phyloP scores from a whole-genome alignment of 1,284 basidiomycete genomes.

The Apiotrichum veenhuisii region DNA sequence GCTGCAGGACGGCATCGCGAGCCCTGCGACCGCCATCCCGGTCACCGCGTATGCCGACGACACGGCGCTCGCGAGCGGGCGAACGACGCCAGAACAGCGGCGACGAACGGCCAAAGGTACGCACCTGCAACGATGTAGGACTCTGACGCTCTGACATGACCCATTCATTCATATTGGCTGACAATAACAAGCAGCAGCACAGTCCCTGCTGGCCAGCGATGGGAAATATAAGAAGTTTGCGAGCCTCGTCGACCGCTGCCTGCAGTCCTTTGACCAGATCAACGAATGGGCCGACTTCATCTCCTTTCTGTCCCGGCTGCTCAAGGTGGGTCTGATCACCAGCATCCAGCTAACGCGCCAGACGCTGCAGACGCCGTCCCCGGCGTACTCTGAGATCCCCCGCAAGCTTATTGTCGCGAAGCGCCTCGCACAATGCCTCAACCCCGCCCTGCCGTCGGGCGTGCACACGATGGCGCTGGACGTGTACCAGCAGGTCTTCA shows the following conservation, averaged over 20 bases:
- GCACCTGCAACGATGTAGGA: neutral
- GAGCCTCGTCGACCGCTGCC: slow-evolving; percentile 82
- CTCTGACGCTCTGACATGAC: neutral
- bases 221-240: slow-evolving; percentile 96
- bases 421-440: slow-evolving; percentile 91
- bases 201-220: slow-evolving; percentile 55
- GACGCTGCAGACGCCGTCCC: slow-evolving; percentile 84
- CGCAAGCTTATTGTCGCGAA: slow-evolving; percentile 92
- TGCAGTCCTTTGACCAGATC: slow-evolving; percentile 91
- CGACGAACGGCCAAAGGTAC: slow-evolving; percentile 37
- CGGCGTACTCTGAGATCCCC: slow-evolving; percentile 89
- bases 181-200: slow-evolving; percentile 27
- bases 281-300: slow-evolving; percentile 99
- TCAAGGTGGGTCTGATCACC: slow-evolving; percentile 64
- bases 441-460: slow-evolving; percentile 91
- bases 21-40: slow-evolving; percentile 1
- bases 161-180: neutral
- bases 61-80: slow-evolving; percentile 20
- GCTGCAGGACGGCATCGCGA: slow-evolving; percentile 19
- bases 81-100: slow-evolving; percentile 42
- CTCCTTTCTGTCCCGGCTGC: slow-evolving; percentile 88
- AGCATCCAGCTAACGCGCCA: neutral
- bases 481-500: slow-evolving; percentile 88
- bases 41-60: slow-evolving; percentile 33
- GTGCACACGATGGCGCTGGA: slow-evolving; percentile 95